Base-by-base conservation (phyloP, 2,329 filamentous ascomycete genomes). In the Fusarium oxysporum region DNA sequence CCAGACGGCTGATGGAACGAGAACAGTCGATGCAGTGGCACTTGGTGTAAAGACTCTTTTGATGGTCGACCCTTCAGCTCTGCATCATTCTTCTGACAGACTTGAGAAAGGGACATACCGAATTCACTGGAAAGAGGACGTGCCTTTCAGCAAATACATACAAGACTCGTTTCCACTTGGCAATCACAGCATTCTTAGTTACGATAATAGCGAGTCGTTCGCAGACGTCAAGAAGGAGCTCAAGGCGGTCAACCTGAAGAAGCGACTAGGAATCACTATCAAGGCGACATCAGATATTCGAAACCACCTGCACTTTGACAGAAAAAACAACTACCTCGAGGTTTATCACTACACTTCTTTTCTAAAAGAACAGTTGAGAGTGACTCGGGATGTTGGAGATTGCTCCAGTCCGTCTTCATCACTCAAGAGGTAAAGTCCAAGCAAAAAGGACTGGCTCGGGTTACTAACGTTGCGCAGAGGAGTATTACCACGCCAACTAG, bases 1-100 rank as follows among this genome's bases (percentile, higher is more conserved):
- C 14, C 21, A 45, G 0, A 4, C 0, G 8, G 4, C 5, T 23
- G 21, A 28, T 6, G 1, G 1, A n/a, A 13, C 1, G 5, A 40
- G 6, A 9, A 28, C 43, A 6, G 32, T 35, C 6, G 32, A 57
- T 38, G 3, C 23, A 11, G 32, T 57, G 0, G 13, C 32, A 13
- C 59, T 62, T 21, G 32, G 23, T 1, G 32, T 62, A 1, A 62
- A 45, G 14, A 3, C 21, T 5, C n/a, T 62, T 14, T 7, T 62
- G 1, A 62, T 62, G 59, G 45, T 62, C 4, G 40, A 62, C 8
- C 50, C 59, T 14, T 38, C 59, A 5, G 48, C 48, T 8, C 23
- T 56, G 0, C 23, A 61, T 3, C 58, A 21, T 25, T 62, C 40
- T 6, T 38, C 50, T 0, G 59, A 57, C 13, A 57, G 59, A 21